Evolutionary conservation across 1,284 basidiomycete genomes (phyloP).

Genomic region (Austroboletus niveus): DNA sequence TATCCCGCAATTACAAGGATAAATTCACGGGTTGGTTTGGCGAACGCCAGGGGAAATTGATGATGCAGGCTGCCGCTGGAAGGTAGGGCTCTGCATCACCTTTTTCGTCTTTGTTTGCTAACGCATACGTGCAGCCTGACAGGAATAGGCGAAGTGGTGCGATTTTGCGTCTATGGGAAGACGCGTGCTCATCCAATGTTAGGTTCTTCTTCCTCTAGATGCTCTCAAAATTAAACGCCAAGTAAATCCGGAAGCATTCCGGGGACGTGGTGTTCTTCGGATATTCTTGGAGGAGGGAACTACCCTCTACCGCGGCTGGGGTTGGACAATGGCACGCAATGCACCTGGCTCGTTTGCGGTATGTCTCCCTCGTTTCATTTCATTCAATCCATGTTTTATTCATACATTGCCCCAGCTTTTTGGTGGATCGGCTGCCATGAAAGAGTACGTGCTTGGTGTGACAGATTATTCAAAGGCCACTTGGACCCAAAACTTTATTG

Average conservation of each 20-base stretch:
- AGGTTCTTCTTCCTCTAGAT: constrained; percentile 92
- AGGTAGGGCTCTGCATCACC: constrained; percentile 49
- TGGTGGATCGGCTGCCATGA: constrained; percentile 92
- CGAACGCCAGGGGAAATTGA: constrained; percentile 93
- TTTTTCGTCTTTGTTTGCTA: background rate
- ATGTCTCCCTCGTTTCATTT: constrained; percentile 30
- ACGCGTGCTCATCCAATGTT: background rate
- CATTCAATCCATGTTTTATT: background rate
- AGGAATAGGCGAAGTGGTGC: constrained; percentile 94
- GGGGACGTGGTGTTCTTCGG: constrained; percentile 85
- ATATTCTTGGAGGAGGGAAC: constrained; percentile 93
- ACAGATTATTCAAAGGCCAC: constrained; percentile 91
- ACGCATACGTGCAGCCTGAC: constrained; percentile 62
- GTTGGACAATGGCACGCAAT: constrained; percentile 98
- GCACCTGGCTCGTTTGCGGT: constrained; percentile 96
- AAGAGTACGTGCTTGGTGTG: constrained; percentile 90
- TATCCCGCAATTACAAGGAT: constrained; percentile 74
- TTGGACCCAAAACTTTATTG: constrained; percentile 94
- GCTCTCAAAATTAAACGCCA: constrained; percentile 98
- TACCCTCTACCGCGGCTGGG: constrained; percentile 94
- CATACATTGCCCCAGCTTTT: constrained; percentile 66
- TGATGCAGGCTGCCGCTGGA: constrained; percentile 95
- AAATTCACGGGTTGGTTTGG: constrained; percentile 85
- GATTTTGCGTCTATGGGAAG: constrained; percentile 25
- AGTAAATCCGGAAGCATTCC: constrained; percentile 95